Evolutionary conservation across 306 rosid species (phyloP).

Genomic region (Vigna angularis): DNA sequence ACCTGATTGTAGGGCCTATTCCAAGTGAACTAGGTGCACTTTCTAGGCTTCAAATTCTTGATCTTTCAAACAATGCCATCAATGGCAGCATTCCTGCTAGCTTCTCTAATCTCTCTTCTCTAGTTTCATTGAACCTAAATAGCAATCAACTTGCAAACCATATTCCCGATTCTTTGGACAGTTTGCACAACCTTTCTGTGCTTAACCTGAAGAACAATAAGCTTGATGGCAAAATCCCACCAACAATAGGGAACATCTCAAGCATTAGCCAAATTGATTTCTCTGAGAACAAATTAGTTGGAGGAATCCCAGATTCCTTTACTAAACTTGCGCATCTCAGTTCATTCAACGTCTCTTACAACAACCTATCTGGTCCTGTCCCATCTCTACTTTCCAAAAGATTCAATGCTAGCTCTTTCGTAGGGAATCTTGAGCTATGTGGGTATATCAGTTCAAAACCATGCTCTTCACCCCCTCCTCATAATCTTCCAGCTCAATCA

Average conservation of each 20-base stretch:
- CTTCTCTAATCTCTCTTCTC: constrained; percentile 68
- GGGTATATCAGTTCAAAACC: constrained; percentile 67
- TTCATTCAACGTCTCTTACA: constrained; percentile 83
- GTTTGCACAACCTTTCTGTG: constrained; percentile 66
- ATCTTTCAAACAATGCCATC: constrained; percentile 76
- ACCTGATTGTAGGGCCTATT: constrained; percentile 65
- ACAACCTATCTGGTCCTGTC: constrained; percentile 86
- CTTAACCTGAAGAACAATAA: constrained; percentile 69
- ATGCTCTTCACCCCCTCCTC: constrained; percentile 68
- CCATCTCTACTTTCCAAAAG: constrained; percentile 69
- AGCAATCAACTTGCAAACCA: constrained; percentile 57
- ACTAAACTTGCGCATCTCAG: constrained; percentile 63
- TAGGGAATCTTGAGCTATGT: constrained; percentile 81
- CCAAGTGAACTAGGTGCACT: constrained; percentile 74
- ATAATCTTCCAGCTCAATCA: constrained; percentile 63
- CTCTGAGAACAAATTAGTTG: constrained; percentile 66
- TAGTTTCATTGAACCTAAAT: constrained; percentile 63
- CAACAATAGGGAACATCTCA: constrained; percentile 76
- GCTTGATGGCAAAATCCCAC: constrained; percentile 78
- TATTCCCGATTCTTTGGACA: constrained; percentile 59
- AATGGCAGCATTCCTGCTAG: constrained; percentile 76
- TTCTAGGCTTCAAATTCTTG: constrained; percentile 68
- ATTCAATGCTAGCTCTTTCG: constrained; percentile 89
- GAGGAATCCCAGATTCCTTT: constrained; percentile 76
- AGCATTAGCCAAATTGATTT: constrained; percentile 68